Evolutionary conservation across 2,329 filamentous ascomycete genomes (phyloP).

Genomic region (Chrysoporthe austroafricana): DNA sequence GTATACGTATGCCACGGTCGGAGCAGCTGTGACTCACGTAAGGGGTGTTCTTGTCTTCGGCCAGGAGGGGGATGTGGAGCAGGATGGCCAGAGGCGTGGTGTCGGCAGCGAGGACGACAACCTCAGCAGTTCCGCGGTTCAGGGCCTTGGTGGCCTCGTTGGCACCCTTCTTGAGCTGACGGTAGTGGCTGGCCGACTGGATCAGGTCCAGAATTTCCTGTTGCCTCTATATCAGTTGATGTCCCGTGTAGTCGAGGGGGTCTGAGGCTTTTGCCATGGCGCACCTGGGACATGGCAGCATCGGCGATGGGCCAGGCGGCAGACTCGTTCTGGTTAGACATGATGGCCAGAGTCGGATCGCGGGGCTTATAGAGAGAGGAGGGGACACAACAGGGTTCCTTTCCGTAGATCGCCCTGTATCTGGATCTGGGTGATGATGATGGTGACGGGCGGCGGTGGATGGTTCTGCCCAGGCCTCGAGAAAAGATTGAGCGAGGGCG

Average conservation of each 20-base stretch:
- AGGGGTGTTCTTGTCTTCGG: slow-evolving; percentile 72
- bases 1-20: neutral
- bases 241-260: neutral
- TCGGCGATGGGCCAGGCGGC: slow-evolving; percentile 73
- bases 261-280: slow-evolving; percentile 52
- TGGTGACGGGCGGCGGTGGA: slow-evolving; percentile 4
- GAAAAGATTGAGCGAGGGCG: slow-evolving; percentile 13
- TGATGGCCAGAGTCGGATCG: slow-evolving; percentile 27
- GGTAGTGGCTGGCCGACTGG: slow-evolving; percentile 70
- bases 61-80: slow-evolving; percentile 84
- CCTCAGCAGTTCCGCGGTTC: slow-evolving; percentile 87
- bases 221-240: slow-evolving; percentile 42
- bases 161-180: slow-evolving; percentile 87
- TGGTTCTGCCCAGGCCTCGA: neutral
- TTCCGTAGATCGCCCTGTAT: slow-evolving; percentile 63
- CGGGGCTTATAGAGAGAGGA: neutral
- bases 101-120: slow-evolving; percentile 88
- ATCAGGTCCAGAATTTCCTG: slow-evolving; percentile 84
- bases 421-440: slow-evolving; percentile 7
- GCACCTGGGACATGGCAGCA: slow-evolving; percentile 40
- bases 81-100: slow-evolving; percentile 86
- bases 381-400: slow-evolving; percentile 55
- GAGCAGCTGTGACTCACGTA: neutral
- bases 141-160: slow-evolving; percentile 87
- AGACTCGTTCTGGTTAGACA: slow-evolving; percentile 40